Evolutionary conservation across 306 rosid species (phyloP), one percentile per base, ranked within the genome.

Genomic region (Prunus salicina): DNA sequence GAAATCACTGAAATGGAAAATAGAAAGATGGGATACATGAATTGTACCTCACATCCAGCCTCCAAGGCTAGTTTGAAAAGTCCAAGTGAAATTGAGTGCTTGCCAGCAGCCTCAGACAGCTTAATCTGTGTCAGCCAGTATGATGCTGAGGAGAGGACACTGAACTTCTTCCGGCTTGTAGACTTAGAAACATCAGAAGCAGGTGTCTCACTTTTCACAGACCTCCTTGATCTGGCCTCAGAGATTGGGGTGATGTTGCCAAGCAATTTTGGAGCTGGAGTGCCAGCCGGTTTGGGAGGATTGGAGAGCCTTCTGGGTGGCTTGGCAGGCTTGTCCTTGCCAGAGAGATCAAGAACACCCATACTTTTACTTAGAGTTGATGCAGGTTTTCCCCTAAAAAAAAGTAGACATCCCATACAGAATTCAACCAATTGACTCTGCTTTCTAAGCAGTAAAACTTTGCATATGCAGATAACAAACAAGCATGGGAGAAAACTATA

Each of bases 101-200:
- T 90, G 52, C 80, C 80, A 62, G 88, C 91, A 66, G 89, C 82
- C 86, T 95, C 97, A 75, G 93, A 92, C 65, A 92, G 88, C 86
- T 89, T 95, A 78, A 95, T 95, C 82, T 95, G 96, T 18, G 86
- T 80, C 22, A 88, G 74, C 98, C 98, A 92, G 86, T 90, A 95
- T 1, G 97, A 95, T 60, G 93, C 82, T 1, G 91, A 90, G 22
- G 97, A 85, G 64, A 95, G 78, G 56, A 83, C 80, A 68, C 73
- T 84, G 80, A 86, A 89, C 86, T 83, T 95, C 79, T 65, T 79
- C 56, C 91, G 69, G 76, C 82, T 80, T 7, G 91, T 71, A 43
- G 87, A 67, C 79, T 78, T 85, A 16, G 90, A 79, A 73, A 87
- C 82, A 22, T 88, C 92, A 27, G 97, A 92, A 71, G 69, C 76